Evolutionary conservation across 75 land plant genomes (phyloP), one percentile per base, ranked within the genome.

Genomic region (Gnetum montanum): DNA sequence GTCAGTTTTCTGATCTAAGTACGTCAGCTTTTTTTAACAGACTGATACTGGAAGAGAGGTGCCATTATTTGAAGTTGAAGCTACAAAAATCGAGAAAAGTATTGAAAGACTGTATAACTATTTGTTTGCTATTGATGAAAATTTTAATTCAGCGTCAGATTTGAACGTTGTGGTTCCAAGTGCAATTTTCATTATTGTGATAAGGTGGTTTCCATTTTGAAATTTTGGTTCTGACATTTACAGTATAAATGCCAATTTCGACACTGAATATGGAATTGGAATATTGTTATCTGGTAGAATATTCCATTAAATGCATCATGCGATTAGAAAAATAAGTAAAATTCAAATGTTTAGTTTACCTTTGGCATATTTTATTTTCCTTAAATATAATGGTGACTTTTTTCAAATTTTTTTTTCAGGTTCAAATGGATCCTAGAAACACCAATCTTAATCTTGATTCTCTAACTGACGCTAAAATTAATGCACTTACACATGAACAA

Each of bases 131-230:
- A 40, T 66, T 22, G 88, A 83, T 20, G 62, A 66, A 62, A 67
- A 25, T 27, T 71, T 70, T 43, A 36, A 37, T 58, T 66, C 78
- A 49, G 69, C 65, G 15, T 48, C 45, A 23, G 84, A 80, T 49
- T 70, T 63, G 69, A 78, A 86, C 49, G 66, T 68, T 48, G 82
- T 87, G 52, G 52, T 60, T 16, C 96, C 98, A 29, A 78, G 29
- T 73, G 98, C 83, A 8, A 85, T 94, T 27, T 94, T 94, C 62
- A 60, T 94, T 56, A 94, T 43, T 83, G 85, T 64, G 98, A 94
- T 59, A 94, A 94, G 98, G 98, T 94, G 30, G 41, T 20, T 46
- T 51, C 45, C 16, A 0, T 29, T 31, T 8, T 8, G 22, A 38
- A 40, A 64, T 43, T 45, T 43, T 30, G 18, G 24, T 15, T 27